These are phyloP conservation scores for Kandelia obovata DNA, from an alignment of 345 rosid species.

Conservation along the genomic window DNA sequence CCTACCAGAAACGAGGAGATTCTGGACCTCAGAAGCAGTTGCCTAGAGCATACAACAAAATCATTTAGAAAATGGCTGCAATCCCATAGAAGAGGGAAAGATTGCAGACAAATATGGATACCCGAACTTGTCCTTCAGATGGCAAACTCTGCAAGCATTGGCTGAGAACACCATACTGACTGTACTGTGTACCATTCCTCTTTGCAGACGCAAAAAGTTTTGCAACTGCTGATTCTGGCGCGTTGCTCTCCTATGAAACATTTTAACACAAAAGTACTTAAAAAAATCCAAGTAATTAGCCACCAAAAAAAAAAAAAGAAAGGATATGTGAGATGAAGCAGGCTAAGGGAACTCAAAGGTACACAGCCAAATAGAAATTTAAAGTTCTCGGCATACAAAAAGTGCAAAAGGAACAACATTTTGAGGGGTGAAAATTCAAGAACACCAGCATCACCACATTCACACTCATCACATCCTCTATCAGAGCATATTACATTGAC, in stretches of 20 bases:
- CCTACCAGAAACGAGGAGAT: conserved; percentile 90
- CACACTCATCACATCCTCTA: too few species aligned
- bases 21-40: conserved; percentile 90
- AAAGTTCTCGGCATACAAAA: too few species aligned
- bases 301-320: background rate
- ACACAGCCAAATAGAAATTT: too few species aligned
- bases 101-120: conserved; percentile 21
- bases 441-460: too few species aligned
- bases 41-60: conserved; percentile 45
- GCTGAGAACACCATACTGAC: conserved; percentile 46
- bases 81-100: background rate
- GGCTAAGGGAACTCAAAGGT: too few species aligned
- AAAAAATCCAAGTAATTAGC: background rate
- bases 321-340: too few species aligned
- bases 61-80: conserved; percentile 16
- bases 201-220: conserved; percentile 82
- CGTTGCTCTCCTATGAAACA: conserved; percentile 61
- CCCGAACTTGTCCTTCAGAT: conserved; percentile 83
- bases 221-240: conserved; percentile 91
- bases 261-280: conserved; percentile 1
- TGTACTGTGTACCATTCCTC: conserved; percentile 48
- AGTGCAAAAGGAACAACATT: too few species aligned
- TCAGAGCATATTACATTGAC: too few species aligned
- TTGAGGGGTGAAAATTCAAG: too few species aligned
- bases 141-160: conserved; percentile 83